A percentile compares a stretch with the other conserved stretches of the same genome.
phyloP scores from a whole-genome alignment of 768 basidiomycete species.

The Tulasnella sp. region DNA sequence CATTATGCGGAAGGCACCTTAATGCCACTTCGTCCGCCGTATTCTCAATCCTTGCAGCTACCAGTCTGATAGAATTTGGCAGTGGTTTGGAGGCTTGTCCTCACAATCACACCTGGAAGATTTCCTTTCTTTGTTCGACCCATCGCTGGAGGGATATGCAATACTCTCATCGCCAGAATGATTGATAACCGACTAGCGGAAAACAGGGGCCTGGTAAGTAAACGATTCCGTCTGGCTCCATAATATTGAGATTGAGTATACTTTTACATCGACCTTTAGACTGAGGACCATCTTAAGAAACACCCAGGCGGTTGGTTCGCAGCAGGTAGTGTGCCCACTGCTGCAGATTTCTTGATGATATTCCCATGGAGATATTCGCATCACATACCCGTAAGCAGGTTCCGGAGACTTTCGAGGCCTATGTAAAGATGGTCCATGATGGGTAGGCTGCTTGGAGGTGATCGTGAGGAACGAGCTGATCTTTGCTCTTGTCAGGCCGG shows the following conservation, averaged over 20 bases:
- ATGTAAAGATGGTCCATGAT: constrained; percentile 42
- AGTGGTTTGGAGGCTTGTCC: constrained; percentile 32
- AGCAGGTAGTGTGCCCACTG: constrained; percentile 43
- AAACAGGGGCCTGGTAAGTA: constrained; percentile 36
- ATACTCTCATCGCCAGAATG: constrained; percentile 28
- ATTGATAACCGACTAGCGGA: constrained; percentile 37
- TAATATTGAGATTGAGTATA: background rate
- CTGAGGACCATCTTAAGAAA: constrained; percentile 43
- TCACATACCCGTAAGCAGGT: background rate
- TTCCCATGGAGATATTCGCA: constrained; percentile 40
- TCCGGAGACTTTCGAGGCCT: constrained; percentile 37
- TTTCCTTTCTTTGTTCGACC: constrained; percentile 32
- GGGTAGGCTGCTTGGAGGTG: constrained; percentile 39
- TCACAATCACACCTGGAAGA: constrained; percentile 26
- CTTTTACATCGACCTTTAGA: constrained; percentile 33
- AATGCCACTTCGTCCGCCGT: constrained; percentile 30
- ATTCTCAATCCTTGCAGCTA: background rate
- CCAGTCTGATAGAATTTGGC: background rate
- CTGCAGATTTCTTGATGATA: constrained; percentile 48
- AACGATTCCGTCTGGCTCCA: constrained; percentile 18
- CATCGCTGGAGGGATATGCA: constrained; percentile 27
- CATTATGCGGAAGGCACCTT: constrained; percentile 36
- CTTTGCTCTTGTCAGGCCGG: constrained; percentile 35
- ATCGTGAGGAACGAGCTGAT: constrained; percentile 16
- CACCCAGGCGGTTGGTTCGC: constrained; percentile 39